phyloP scores from a whole-genome alignment of 2,329 filamentous ascomycete species.

The Apiospora hydei region DNA sequence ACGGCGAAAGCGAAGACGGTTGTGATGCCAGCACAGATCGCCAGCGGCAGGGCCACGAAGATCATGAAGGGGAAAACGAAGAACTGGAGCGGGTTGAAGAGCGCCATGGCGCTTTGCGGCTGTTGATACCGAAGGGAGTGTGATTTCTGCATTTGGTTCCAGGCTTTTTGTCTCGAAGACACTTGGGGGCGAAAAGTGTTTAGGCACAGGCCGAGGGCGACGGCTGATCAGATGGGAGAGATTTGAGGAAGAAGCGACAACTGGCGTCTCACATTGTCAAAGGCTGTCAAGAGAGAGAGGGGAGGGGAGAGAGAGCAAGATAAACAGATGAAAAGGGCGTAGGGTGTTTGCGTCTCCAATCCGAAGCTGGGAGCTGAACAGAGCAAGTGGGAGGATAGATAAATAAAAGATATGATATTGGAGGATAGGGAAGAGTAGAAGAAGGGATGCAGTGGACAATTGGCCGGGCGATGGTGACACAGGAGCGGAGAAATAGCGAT shows the following conservation, averaged over 20 bases:
- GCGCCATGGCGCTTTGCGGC: conserved; percentile 50
- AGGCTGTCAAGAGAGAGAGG: neutral
- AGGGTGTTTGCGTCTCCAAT: neutral
- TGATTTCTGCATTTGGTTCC: conserved; percentile 14
- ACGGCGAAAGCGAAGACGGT: conserved; percentile 67
- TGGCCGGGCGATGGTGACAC: conserved; percentile 1
- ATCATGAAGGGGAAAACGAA: conserved; percentile 69
- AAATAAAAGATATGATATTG: neutral
- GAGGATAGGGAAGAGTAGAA: neutral
- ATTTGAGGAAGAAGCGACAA: conserved; percentile 8
- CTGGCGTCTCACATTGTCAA: conserved; percentile 15
- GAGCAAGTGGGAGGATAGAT: neutral
- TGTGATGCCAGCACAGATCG: conserved; percentile 69
- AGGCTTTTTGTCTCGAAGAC: neutral
- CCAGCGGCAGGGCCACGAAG: conserved; percentile 68
- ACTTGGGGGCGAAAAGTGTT: neutral
- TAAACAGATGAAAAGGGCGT: neutral
- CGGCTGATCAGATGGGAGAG: neutral
- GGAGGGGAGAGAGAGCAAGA: neutral
- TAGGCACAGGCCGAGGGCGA: neutral
- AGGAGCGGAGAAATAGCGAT: conserved; percentile 21
- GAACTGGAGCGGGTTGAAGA: conserved; percentile 61
- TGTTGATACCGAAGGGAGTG: conserved; percentile 23
- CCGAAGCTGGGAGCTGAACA: neutral
- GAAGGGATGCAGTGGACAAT: neutral